These are phyloP conservation scores for Penicillium oxalicum DNA, from an alignment of 2,329 filamentous ascomycete genomes.

Conservation along the genomic window DNA sequence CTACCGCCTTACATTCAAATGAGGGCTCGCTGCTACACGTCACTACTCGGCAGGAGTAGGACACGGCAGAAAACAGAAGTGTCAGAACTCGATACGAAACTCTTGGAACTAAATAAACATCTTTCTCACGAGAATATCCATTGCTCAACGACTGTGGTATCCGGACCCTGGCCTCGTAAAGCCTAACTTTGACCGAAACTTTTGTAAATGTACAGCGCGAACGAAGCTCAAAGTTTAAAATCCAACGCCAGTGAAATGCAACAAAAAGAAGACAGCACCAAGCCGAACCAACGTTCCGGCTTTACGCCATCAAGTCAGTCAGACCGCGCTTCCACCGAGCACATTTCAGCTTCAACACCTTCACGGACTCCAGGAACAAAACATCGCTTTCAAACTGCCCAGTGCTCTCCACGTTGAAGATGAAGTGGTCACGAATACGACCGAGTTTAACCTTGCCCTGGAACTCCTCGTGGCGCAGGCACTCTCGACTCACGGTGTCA, in stretches of 20 bases:
- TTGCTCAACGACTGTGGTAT: constrained; percentile 19
- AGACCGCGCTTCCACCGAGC: constrained; percentile 42
- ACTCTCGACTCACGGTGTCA: constrained; percentile 92
- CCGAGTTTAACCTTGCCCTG: constrained; percentile 92
- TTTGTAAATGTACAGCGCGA: constrained; percentile 32
- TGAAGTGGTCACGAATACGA: constrained; percentile 88
- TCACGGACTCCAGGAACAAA: constrained; percentile 84
- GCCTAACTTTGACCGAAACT: constrained; percentile 28
- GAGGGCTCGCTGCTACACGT: background rate
- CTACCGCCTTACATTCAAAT: constrained; percentile 50
- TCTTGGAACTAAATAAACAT: constrained; percentile 19
- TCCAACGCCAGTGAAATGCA: constrained; percentile 39
- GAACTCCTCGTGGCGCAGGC: constrained; percentile 85
- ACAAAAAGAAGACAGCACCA: constrained; percentile 19
- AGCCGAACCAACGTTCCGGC: constrained; percentile 4
- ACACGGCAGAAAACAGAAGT: constrained; percentile 5
- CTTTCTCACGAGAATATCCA: background rate
- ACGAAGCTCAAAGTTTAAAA: constrained; percentile 22
- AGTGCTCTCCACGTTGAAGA: constrained; percentile 90
- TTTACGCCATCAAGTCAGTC: constrained; percentile 38
- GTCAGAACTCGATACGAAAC: constrained; percentile 7
- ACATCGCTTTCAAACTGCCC: constrained; percentile 93
- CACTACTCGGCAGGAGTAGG: background rate
- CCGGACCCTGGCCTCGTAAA: constrained; percentile 30
- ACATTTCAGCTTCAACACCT: constrained; percentile 80